Percentiles rank a stretch among this genome's conserved stretches.
Evolutionary conservation across 1,139 yeast species (phyloP).

Genomic region (Suhomyces guaymorum): DNA sequence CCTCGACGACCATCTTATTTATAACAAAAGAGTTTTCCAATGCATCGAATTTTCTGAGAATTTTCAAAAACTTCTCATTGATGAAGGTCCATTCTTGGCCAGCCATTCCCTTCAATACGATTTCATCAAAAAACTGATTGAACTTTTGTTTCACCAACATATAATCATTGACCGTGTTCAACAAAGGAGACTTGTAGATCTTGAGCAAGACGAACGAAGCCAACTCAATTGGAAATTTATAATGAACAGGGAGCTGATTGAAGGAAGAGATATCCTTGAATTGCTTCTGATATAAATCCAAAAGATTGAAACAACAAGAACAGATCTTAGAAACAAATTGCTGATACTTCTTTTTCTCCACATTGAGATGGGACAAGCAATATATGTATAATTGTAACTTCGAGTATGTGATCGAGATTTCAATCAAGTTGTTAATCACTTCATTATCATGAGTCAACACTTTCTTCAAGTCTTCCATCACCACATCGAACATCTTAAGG

Average conservation of each 20-base stretch:
- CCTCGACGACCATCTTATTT: slow-evolving; percentile 7
- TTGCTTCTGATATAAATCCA: slow-evolving; percentile 26
- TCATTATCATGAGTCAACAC: slow-evolving; percentile 15
- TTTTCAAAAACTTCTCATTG: slow-evolving; percentile 31
- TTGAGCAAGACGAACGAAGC: slow-evolving; percentile 35
- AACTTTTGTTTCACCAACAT: slow-evolving; percentile 32
- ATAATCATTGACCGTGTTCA: slow-evolving; percentile 34
- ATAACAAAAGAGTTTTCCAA: slow-evolving; percentile 17
- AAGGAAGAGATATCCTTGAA: slow-evolving; percentile 26
- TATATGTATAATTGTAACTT: slow-evolving; percentile 43
- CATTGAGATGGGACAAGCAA: slow-evolving; percentile 34
- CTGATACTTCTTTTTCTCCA: slow-evolving; percentile 33
- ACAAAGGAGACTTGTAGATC: slow-evolving; percentile 40
- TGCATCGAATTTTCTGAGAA: slow-evolving; percentile 33
- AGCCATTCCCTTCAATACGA: slow-evolving; percentile 6
- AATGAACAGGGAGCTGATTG: slow-evolving; percentile 44
- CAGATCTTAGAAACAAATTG: slow-evolving; percentile 31
- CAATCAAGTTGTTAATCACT: slow-evolving; percentile 29
- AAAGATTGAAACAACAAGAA: slow-evolving; percentile 31
- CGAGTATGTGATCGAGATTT: slow-evolving; percentile 40
- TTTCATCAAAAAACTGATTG: slow-evolving; percentile 25
- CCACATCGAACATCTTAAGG: slow-evolving; percentile 47
- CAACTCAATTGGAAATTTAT: slow-evolving; percentile 41
- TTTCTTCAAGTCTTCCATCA: slow-evolving; percentile 34
- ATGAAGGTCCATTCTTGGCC: slow-evolving; percentile 26